Base-by-base conservation (phyloP, 2,329 filamentous ascomycete genomes). In the Nemania abortiva region DNA sequence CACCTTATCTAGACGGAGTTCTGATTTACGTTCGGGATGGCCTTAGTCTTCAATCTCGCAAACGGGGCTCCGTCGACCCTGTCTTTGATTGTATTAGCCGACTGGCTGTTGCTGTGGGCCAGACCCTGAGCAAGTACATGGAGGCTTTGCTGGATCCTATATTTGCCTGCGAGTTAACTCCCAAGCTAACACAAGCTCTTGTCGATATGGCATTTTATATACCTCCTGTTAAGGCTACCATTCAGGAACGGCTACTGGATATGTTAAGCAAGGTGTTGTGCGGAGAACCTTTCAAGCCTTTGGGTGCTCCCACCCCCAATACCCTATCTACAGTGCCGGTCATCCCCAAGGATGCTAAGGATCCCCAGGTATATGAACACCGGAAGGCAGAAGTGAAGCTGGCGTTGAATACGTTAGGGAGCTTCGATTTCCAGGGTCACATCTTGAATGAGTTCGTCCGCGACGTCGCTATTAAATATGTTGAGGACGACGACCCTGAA, bases 121-220 rank as follows among this genome's bases (percentile, higher is more conserved):
- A 99, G 82, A 96, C 95, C 0, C 85, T 99, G 62, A 98, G 94
- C 86, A 99, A 98, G 82, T 98, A 98, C 79, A 98, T 99, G 90
- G 95, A 98, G 78, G 93, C 95, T 13, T 84, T 99, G 31, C 87
- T 99, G 10, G 95, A 98, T 74, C 95, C 97, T 11, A 98, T 99
- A 68, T 99, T 99, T 81, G 95, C 94, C 18, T 99, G 96, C 78
- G 96, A 97, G 57, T 86, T 99, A 61, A 98, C 94, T 45, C 92
- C 95, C 65, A 96, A 97, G 73, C 87, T 99, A 27, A 98, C 95
- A 0, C 95, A 98, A 79, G 97, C 97, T 2, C 85, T 99, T 63
- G 95, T 98, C 24, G 97, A 99, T 77, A 98, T 99, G 93, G 96
- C 96, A 31, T 97, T 98, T 78, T 98, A 99, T 78, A 98, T 99